These are phyloP conservation scores for Nitzschia putrida DNA, from an alignment of 108 stramenopile species.

Conservation along the genomic window DNA sequence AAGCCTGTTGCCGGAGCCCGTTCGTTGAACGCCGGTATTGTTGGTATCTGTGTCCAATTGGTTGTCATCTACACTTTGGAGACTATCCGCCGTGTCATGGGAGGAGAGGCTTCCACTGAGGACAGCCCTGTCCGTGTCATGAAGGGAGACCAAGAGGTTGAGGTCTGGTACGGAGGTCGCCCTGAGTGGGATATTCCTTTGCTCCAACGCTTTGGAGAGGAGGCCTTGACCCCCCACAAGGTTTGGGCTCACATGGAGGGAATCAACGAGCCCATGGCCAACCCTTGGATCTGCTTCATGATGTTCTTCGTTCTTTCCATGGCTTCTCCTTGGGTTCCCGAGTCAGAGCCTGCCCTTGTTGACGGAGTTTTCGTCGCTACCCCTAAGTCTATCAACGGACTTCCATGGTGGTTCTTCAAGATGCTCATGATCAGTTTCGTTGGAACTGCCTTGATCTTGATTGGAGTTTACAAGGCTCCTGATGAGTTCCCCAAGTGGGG, in stretches of 20 bases:
- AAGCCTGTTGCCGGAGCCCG: neutral
- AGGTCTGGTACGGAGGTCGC: neutral
- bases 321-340: neutral
- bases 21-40: conserved; percentile 13
- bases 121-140: too few species aligned
- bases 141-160: too few species aligned
- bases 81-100: neutral
- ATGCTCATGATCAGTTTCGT: too few species aligned
- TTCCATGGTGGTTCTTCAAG: too few species aligned
- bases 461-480: too few species aligned
- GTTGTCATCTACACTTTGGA: neutral
- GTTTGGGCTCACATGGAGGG: conserved; percentile 8
- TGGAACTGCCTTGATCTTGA: too few species aligned
- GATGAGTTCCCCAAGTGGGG: too few species aligned
- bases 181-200: conserved; percentile 19
- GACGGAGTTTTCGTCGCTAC: too few species aligned
- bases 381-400: too few species aligned
- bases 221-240: neutral
- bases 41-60: neutral
- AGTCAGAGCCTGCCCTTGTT: neutral
- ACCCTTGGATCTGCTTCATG: too few species aligned
- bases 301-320: conserved; percentile 5
- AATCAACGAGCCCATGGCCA: too few species aligned
- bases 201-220: too few species aligned
- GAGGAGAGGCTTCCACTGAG: neutral